Evolutionary conservation across 1,139 yeast species (phyloP).

Genomic region (Saccharomycopsis hybrid): DNA sequence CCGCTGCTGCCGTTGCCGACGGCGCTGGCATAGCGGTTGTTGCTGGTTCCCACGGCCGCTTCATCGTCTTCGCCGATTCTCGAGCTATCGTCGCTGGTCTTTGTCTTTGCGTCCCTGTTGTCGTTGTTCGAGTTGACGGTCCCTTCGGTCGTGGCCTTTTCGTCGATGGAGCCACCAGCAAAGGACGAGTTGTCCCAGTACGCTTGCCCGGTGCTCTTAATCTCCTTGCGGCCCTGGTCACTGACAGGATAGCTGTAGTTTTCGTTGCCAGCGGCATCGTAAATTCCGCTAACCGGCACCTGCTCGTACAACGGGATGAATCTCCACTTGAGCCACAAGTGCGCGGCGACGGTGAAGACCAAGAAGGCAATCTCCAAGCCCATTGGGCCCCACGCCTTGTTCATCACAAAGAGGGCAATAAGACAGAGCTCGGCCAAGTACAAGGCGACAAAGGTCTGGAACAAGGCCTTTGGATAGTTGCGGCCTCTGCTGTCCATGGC

Average conservation of each 20-base stretch:
- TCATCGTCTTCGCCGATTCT: too few relatives aligned
- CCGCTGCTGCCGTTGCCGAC: slow-evolving; percentile 14
- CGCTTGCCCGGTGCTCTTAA: slow-evolving; percentile 44
- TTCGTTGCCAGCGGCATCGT: slow-evolving; percentile 48
- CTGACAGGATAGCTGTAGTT: slow-evolving; percentile 39
- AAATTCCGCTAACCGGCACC: slow-evolving; percentile 71
- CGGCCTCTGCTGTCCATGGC: slow-evolving; percentile 75
- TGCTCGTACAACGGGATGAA: slow-evolving; percentile 57
- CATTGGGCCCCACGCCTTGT: slow-evolving; percentile 94
- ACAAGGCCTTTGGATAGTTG: slow-evolving; percentile 80
- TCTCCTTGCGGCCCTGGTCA: slow-evolving; percentile 61
- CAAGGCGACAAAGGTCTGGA: slow-evolving; percentile 82
- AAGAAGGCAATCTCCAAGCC: slow-evolving; percentile 65
- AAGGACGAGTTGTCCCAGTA: too few relatives aligned
- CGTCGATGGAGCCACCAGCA: not conserved
- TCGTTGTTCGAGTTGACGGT: slow-evolving; percentile 1
- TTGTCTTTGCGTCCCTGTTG: too few relatives aligned
- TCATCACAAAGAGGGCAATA: slow-evolving; percentile 79
- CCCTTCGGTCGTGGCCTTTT: slow-evolving; percentile 4
- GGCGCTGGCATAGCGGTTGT: too few relatives aligned
- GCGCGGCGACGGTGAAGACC: slow-evolving; percentile 61
- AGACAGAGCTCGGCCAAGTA: slow-evolving; percentile 83
- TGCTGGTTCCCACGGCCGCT: too few relatives aligned
- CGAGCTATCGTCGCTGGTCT: too few relatives aligned
- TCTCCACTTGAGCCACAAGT: slow-evolving; percentile 47